Evolutionary conservation across 306 rosid genomes (phyloP).

Genomic region (Fragaria vesca): DNA sequence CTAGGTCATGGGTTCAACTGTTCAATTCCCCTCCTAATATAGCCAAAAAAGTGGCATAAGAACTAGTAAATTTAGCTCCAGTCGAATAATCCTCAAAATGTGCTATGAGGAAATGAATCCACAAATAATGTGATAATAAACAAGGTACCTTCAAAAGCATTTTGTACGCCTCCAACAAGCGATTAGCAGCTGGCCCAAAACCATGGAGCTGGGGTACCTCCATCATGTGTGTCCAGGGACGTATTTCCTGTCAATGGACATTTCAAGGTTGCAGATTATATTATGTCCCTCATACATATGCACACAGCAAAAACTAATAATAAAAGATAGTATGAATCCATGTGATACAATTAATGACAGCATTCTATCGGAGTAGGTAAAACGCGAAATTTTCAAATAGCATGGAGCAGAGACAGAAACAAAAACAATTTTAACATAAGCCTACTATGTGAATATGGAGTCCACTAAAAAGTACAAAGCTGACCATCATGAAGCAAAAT

Average conservation of each 20-base stretch:
- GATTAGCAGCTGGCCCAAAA: constrained; percentile 97
- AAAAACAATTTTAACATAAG: background rate
- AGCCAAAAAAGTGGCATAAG: background rate
- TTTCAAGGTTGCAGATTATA: constrained; percentile 5
- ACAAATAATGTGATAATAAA: background rate
- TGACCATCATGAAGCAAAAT: constrained; percentile 1
- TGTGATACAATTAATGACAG: background rate
- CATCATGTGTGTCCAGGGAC: constrained; percentile 99
- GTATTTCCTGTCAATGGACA: constrained; percentile 66
- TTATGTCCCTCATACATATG: constrained; percentile 1
- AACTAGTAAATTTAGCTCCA: background rate
- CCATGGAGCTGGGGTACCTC: constrained; percentile 99
- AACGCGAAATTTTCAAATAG: background rate
- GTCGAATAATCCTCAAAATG: background rate
- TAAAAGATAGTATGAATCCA: background rate
- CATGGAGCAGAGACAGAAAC: constrained; percentile 3
- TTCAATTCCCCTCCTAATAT: background rate
- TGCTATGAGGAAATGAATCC: background rate
- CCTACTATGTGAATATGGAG: background rate
- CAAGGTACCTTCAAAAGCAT: constrained; percentile 81
- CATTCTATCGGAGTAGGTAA: background rate
- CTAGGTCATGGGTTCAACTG: background rate
- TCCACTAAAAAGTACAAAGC: background rate
- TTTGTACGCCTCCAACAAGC: constrained; percentile 91
- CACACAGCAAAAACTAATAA: background rate